Base-by-base conservation (phyloP, 768 basidiomycete species). In the Kockovaella imperatae region DNA sequence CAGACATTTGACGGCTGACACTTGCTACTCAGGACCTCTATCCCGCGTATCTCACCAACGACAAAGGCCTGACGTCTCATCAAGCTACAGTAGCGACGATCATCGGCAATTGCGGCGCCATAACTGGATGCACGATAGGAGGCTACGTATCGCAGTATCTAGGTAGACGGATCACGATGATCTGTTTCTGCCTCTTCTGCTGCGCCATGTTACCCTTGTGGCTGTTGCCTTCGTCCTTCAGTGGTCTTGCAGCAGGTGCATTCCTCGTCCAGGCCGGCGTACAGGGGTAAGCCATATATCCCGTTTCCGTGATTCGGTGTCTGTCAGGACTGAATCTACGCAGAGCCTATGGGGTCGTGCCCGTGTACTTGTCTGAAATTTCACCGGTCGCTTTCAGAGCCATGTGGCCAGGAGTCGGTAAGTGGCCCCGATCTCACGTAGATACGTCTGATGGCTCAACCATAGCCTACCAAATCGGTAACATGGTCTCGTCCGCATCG, bases 361-460 rank as follows among this genome's bases (percentile, higher is more conserved):
- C 87, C 1, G 83, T 88, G 59, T 84, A 83, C 68, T 75, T 91
- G 18, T 77, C 80, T 11, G 88, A 93, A 70, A 77, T 88, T 73
- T 84, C 84, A 0, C 89, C 89, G 2, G 84, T 86, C 3, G 87
- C 86, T 0, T 91, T 89, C 77, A 77, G 89, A 48, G 85, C 87
- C 3, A 84, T 84, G 1, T 89, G 87, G 76, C 57, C 88, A 21
- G 86, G 87, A 35, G 87, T 56, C 14, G 44, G 31, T 31, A 6
- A 18, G 5, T 8, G 7, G 17, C 31, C 31, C 31, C 31, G 31
- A 32, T 17, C 31, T 32, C 10, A 17, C 31, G 31, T 17, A 10
- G 31, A 32, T 10, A 32, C 31, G 31, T 2, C 24, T 3, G 21
- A 17, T 14, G 13, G 3, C 14, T 30, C 3, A 29, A n/a, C 15